These are phyloP conservation scores for Chalciporus piperatus DNA, from an alignment of 768 basidiomycete genomes.

Conservation along the genomic window DNA sequence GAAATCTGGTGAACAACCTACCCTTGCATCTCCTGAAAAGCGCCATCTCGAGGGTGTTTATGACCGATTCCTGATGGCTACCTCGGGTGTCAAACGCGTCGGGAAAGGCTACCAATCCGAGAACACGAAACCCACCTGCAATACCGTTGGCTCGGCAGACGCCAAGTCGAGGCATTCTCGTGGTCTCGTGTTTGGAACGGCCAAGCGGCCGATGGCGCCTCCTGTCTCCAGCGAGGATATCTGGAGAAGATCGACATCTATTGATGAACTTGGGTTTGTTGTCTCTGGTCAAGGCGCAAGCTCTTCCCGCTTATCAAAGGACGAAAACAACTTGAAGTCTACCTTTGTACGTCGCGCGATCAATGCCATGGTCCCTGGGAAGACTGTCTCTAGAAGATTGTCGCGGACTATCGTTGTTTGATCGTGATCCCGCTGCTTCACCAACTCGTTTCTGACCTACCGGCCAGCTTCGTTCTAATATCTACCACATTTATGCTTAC, in stretches of 20 bases:
- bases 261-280: slow-evolving; percentile 67
- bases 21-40: slow-evolving; percentile 53
- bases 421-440: neutral
- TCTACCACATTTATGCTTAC: slow-evolving; percentile 6
- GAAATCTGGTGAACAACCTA: slow-evolving; percentile 33
- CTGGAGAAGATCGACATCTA: slow-evolving; percentile 43
- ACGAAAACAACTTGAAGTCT: slow-evolving; percentile 45
- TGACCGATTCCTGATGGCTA: slow-evolving; percentile 81
- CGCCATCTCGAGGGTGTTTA: slow-evolving; percentile 72
- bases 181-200: slow-evolving; percentile 27
- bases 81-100: slow-evolving; percentile 73
- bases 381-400: slow-evolving; percentile 48
- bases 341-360: slow-evolving; percentile 67
- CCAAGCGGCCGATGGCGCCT: slow-evolving; percentile 62
- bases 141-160: slow-evolving; percentile 22
- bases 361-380: slow-evolving; percentile 72
- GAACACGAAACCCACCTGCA: slow-evolving; percentile 43
- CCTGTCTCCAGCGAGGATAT: slow-evolving; percentile 68
- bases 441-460: neutral
- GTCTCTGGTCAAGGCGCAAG: slow-evolving; percentile 31
- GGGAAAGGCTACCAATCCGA: slow-evolving; percentile 83
- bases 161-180: slow-evolving; percentile 19
- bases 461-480: slow-evolving; percentile 17
- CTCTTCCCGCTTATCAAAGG: slow-evolving; percentile 35
- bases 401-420: slow-evolving; percentile 38